These are phyloP conservation scores for Ganoderma boninense DNA, from an alignment of 1,284 basidiomycete genomes.

Conservation along the genomic window DNA sequence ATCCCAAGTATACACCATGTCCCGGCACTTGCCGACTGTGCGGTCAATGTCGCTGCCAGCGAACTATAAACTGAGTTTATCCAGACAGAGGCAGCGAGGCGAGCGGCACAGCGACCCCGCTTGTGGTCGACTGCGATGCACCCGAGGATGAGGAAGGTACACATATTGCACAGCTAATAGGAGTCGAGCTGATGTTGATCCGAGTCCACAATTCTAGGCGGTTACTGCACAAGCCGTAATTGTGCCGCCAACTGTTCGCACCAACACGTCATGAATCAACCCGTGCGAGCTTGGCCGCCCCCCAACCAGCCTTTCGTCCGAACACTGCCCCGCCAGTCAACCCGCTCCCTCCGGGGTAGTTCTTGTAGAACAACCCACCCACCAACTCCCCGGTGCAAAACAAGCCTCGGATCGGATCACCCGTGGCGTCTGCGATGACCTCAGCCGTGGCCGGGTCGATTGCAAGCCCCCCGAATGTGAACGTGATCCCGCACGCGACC, in stretches of 20 bases:
- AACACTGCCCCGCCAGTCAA: conserved; percentile 74
- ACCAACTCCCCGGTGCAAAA: conserved; percentile 75
- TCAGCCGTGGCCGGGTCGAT: conserved; percentile 62
- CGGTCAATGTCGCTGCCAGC: background rate
- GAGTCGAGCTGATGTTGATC: background rate
- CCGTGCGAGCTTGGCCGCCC: conserved; percentile 22
- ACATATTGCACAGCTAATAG: conserved; percentile 2
- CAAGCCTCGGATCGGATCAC: conserved; percentile 56
- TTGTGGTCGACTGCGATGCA: background rate
- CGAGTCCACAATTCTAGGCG: too few relatives aligned
- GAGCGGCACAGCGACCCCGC: too few relatives aligned
- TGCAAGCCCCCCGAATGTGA: conserved; percentile 73
- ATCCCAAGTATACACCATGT: conserved; percentile 3
- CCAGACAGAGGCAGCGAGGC: too few relatives aligned
- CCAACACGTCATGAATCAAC: background rate
- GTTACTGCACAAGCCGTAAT: background rate
- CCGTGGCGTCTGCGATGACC: conserved; percentile 55
- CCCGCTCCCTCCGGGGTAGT: conserved; percentile 76
- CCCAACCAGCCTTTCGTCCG: conserved; percentile 64
- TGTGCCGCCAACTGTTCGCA: background rate
- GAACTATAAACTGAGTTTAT: conserved; percentile 5
- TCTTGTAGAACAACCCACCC: conserved; percentile 66
- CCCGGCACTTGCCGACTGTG: conserved; percentile 3
- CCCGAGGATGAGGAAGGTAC: background rate
- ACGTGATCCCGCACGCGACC: conserved; percentile 73